Percentiles rank a stretch among this genome's conserved stretches.
phyloP scores from a whole-genome alignment of 352 stramenopile genomes.

The Phytophthora litchii region DNA sequence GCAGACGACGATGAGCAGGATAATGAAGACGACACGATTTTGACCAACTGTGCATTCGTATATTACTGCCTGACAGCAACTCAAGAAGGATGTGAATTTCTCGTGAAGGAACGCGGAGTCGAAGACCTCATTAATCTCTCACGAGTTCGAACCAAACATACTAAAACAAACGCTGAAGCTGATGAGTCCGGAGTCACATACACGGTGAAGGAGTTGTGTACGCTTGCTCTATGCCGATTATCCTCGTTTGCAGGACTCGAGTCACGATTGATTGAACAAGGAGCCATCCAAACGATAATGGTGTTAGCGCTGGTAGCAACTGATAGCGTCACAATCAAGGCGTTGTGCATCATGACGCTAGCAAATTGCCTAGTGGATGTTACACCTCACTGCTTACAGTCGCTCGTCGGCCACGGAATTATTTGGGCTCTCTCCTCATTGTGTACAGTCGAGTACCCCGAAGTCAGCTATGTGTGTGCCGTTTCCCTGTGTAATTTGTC shows the following conservation, averaged over 20 bases:
- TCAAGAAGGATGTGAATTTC: slow-evolving; percentile 70
- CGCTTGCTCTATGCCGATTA: slow-evolving; percentile 69
- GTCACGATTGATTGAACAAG: slow-evolving; percentile 70
- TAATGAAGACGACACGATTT: slow-evolving; percentile 45
- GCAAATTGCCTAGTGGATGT: slow-evolving; percentile 75
- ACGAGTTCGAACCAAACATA: slow-evolving; percentile 46
- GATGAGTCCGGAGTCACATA: slow-evolving; percentile 10
- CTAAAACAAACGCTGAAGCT: slow-evolving; percentile 7
- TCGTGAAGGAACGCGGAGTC: slow-evolving; percentile 75
- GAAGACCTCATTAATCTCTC: slow-evolving; percentile 75
- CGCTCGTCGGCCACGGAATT: slow-evolving; percentile 74
- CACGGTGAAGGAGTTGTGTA: slow-evolving; percentile 72
- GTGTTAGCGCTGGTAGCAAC: slow-evolving; percentile 77
- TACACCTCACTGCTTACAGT: slow-evolving; percentile 60
- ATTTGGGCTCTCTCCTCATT: slow-evolving; percentile 79
- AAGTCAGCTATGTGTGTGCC: slow-evolving; percentile 64
- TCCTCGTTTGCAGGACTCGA: slow-evolving; percentile 72
- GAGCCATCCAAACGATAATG: slow-evolving; percentile 71
- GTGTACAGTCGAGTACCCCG: slow-evolving; percentile 57
- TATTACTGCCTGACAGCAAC: slow-evolving; percentile 70
- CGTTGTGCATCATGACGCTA: slow-evolving; percentile 72
- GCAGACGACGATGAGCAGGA: slow-evolving; percentile 29
- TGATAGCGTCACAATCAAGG: slow-evolving; percentile 66
- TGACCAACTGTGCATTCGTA: slow-evolving; percentile 76
- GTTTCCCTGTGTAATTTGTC: slow-evolving; percentile 84